Evolutionary conservation across 257 asterid genomes (phyloP).

Genomic region (Orobanche coerulescens): DNA sequence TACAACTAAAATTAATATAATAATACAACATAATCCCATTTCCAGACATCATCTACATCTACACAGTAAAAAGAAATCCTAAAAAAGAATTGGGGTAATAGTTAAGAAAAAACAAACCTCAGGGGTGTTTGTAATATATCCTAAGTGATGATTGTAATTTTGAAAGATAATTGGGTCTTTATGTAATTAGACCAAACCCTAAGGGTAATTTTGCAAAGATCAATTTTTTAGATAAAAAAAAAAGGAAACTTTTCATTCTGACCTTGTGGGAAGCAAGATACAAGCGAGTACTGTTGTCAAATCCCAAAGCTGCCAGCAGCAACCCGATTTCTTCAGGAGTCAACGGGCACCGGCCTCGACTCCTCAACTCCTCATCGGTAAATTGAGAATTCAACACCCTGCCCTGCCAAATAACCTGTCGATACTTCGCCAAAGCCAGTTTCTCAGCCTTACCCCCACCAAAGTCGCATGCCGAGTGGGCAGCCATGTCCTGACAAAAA

Average conservation of each 20-base stretch:
- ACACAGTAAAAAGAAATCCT: no score
- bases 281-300: slow-evolving; percentile 77
- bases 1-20: no score
- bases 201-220: background rate
- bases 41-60: no score
- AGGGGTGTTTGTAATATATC: no score
- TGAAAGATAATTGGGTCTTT: no score
- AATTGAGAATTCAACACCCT: slow-evolving; percentile 91
- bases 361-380: slow-evolving; percentile 94
- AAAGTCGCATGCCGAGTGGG: slow-evolving; percentile 98
- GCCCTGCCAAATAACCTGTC: slow-evolving; percentile 97
- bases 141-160: no score
- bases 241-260: background rate
- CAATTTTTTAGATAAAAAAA: background rate
- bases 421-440: slow-evolving; percentile 84
- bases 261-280: slow-evolving; percentile 99
- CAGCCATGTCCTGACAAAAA: slow-evolving; percentile 89
- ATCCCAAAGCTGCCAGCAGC: slow-evolving; percentile 92
- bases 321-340: slow-evolving; percentile 98
- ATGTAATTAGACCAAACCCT: background rate
- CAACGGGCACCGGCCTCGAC: slow-evolving; percentile 93
- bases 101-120: no score
- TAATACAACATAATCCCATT: no score
- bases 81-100: no score
- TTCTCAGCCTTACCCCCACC: slow-evolving; percentile 99